Evolutionary conservation across 208 protist genomes (phyloP), one percentile per base, ranked within the genome.

Genomic region (Endotrypanum monterogeii): DNA sequence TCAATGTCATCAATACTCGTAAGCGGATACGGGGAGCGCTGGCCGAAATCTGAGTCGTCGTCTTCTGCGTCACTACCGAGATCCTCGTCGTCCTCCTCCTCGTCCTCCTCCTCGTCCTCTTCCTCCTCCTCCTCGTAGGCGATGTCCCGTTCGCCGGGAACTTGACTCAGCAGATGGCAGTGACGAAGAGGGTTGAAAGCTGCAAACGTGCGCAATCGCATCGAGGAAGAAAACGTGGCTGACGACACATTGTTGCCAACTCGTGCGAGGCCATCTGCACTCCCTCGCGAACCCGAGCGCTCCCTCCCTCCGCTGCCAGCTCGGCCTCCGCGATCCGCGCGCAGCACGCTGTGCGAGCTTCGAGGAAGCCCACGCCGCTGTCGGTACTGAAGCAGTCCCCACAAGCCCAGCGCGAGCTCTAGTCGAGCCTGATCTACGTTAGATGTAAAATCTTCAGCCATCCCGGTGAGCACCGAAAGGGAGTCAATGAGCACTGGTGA

Each of bases 371-470:
- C 70, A 2, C 76, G 70, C 2, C 76, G 76, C 66, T 81, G 76
- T 37, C 76, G 56, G 70, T 37, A 73, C 71, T 76, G 76, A 20
- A 76, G 57, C 39, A 81, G 58, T 3, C 76, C 71, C 76, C 76
- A 81, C 65, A 81, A 66, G 50, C 76, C 71, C 71, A 81, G 66
- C 71, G 76, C 76, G 32, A 81, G 71, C 76, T 81, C 71, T 68
- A 81, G 46, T 44, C 48, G 63, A n/a, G 71, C 58, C 37, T 79
- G 63, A 23, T 73, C 62, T 57, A 74, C 48, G 69, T 69, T 73
- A 11, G 70, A 56, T 18, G 75, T 25, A 52, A 80, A 68, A 50
- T 87, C 78, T 28, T 85, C 79, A 28, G 60, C 16, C 71, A 83
- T 66, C 23, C 80, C 71, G 16, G 54, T 80, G 39, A 78, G 61